Conservation (phyloP, 2,329 filamentous ascomycete species). For the Ophiostoma australiae region DNA sequence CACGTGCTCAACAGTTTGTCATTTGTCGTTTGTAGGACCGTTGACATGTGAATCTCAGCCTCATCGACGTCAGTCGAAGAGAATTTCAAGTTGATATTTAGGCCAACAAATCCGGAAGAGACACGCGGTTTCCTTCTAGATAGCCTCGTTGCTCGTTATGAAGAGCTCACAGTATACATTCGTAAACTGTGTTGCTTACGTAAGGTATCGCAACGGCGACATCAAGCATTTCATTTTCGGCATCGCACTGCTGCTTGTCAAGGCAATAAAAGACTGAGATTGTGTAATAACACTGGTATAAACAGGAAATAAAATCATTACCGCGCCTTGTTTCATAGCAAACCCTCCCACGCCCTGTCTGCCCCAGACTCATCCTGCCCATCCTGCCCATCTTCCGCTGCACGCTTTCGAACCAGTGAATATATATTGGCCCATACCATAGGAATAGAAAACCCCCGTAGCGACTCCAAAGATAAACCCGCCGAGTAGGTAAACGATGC, state of each 20-base stretch:
- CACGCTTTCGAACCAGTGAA: not conserved
- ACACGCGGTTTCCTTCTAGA: not conserved
- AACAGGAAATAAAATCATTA: slow-evolving; percentile 1
- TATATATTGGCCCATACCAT: slow-evolving; percentile 8
- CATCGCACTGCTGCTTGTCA: not conserved
- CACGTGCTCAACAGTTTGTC: not conserved
- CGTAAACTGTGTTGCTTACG: not conserved
- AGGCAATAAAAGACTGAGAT: not conserved
- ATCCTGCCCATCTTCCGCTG: not conserved
- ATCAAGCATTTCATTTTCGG: not conserved
- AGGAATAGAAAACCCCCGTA: not conserved
- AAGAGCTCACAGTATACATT: not conserved
- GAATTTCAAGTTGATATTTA: not conserved
- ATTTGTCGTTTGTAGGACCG: too few relatives aligned
- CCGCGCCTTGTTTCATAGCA: not conserved
- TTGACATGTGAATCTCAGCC: slow-evolving; percentile 11
- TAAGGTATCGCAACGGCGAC: not conserved
- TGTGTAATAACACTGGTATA: slow-evolving; percentile 5
- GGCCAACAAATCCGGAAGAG: too few relatives aligned
- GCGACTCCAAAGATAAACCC: slow-evolving; percentile 13
- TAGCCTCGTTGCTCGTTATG: not conserved
- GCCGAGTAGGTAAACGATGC: not conserved
- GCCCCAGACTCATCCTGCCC: not conserved
- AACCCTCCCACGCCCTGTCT: not conserved
- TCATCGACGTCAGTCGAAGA: not conserved